Evolutionary conservation across 176 grass and related monocot species (phyloP), one percentile per base, ranked within the genome.

Genomic region (Oryza meridionalis): DNA sequence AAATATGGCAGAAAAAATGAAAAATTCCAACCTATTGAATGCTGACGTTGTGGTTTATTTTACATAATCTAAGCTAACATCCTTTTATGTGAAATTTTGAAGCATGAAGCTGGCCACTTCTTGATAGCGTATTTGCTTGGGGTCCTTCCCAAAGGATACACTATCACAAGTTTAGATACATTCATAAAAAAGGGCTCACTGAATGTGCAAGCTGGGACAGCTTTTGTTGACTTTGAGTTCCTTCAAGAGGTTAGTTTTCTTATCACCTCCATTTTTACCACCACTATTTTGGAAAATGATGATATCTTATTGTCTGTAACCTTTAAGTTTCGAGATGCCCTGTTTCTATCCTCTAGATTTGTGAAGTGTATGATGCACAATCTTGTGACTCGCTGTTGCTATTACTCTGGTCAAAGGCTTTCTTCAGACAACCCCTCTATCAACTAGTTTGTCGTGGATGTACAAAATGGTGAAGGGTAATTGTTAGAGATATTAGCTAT

Each of bases 161-260:
- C 90, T 17, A 89, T 97, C 72, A 90, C 92, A 89, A 90, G 92
- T 69, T 90, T 87, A 24, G 92, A 94, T 71, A 86, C 88, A 62
- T 77, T 94, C 37, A 81, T 38, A 11, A 92, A 97, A 86, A 78
- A 89, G 74, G 88, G 90, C 59, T 92, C 84, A 0, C 62, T 97
- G 22, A 97, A 97, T 75, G 88, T 94, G 72, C 95, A 97, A 94
- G 95, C 95, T 64, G 92, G 92, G 51, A 92, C 88, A 46, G 86
- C 95, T 89, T 97, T 97, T 91, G 95, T 97, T 62, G 92, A 94
- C 73, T 92, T 67, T 77, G 92, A 97, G 82, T 97, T 97, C n/a
- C 53, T 94, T 84, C 66, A 91, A 79, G 92, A 97, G 88, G 94
- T 97, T 86, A 84, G 75, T 73, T 82, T 43, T 69, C 10, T 68